phyloP scores from a whole-genome alignment of 352 stramenopile species.

The Lagenidium sp. region DNA sequence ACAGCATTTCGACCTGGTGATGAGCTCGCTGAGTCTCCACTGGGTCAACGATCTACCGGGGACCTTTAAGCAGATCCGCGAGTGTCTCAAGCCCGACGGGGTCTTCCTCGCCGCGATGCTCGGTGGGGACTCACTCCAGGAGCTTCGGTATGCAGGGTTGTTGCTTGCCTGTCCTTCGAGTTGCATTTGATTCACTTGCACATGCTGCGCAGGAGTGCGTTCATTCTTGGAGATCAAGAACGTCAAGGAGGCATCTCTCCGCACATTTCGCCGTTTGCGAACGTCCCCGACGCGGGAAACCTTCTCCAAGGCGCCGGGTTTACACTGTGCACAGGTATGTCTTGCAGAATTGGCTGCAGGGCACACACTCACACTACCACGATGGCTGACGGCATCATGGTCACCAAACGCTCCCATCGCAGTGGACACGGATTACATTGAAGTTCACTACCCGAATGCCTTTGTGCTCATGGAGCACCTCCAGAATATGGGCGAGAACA shows the following conservation, averaged over 20 bases:
- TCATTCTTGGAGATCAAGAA: conserved; percentile 94
- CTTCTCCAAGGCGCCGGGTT: conserved; percentile 92
- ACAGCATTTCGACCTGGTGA: conserved; percentile 95
- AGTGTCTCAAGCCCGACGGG: conserved; percentile 94
- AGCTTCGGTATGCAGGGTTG: conserved; percentile 91
- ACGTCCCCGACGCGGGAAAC: conserved; percentile 92
- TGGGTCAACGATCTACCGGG: conserved; percentile 96
- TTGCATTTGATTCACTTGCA: no score
- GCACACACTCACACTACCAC: no score
- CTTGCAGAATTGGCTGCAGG: neutral
- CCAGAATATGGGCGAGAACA: conserved; percentile 94
- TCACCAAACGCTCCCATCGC: conserved; percentile 3
- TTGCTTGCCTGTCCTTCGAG: no score
- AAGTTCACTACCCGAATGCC: conserved; percentile 92
- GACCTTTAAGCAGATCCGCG: conserved; percentile 75
- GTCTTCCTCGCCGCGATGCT: conserved; percentile 95
- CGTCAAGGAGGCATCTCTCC: conserved; percentile 91
- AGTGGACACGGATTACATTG: conserved; percentile 96
- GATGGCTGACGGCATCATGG: neutral
- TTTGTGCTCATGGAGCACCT: conserved; percentile 96
- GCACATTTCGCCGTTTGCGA: conserved; percentile 95
- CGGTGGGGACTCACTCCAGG: conserved; percentile 92
- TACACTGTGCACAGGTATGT: conserved; percentile 83
- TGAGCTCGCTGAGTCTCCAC: conserved; percentile 92
- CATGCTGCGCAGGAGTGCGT: conserved; percentile 46